Percentiles rank a stretch among this genome's conserved stretches.
phyloP scores from a whole-genome alignment of 108 stramenopile genomes.

The Schizochytrium sp. region DNA sequence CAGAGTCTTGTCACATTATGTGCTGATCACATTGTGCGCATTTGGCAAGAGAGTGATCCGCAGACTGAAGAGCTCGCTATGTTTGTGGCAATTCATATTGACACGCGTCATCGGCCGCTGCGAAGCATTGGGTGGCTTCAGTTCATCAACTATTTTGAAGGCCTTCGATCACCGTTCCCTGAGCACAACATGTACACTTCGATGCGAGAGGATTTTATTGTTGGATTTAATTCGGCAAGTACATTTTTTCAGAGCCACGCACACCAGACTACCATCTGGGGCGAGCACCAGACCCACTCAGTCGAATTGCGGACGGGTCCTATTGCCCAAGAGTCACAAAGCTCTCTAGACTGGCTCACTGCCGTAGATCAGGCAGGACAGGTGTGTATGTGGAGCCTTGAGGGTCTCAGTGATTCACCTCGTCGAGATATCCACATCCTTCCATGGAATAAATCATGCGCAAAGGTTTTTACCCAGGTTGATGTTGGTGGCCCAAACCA shows the following conservation, averaged over 20 bases:
- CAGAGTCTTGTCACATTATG: conserved; percentile 56
- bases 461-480: not conserved
- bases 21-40: conserved; percentile 29
- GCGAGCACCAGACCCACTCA: conserved; percentile 8
- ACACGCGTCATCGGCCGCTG: conserved; percentile 27
- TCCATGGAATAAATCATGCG: conserved; percentile 43
- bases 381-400: conserved; percentile 59
- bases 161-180: conserved; percentile 54
- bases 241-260: conserved; percentile 38
- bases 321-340: conserved; percentile 35
- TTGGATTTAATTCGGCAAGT: not conserved
- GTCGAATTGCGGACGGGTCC: conserved; percentile 46
- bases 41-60: conserved; percentile 59
- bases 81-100: conserved; percentile 47
- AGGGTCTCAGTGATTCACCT: conserved; percentile 55
- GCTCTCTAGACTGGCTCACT: conserved; percentile 57
- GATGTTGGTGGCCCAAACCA: not conserved
- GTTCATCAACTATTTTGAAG: conserved; percentile 58
- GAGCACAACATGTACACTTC: conserved; percentile 43
- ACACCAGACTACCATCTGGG: conserved; percentile 44
- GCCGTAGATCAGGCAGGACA: conserved; percentile 55
- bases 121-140: conserved; percentile 58
- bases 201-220: conserved; percentile 47
- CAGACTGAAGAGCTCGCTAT: conserved; percentile 52
- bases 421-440: conserved; percentile 41